Evolutionary conservation across 2,329 filamentous ascomycete genomes (phyloP).

Genomic region (Dactylellina sp.): DNA sequence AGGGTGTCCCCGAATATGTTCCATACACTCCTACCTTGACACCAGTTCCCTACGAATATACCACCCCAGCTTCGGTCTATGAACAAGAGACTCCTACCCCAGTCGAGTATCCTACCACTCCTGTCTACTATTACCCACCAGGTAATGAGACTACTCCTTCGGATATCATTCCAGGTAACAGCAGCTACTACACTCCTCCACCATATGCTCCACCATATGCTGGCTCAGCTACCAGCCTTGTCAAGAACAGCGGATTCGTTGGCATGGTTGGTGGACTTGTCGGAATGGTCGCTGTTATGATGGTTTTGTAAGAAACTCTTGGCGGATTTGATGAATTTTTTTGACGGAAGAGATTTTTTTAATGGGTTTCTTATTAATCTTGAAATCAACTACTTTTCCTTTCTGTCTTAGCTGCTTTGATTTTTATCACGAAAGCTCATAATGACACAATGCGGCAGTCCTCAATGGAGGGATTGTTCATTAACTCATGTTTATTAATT

Average conservation of each 20-base stretch:
- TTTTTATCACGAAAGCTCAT: constrained; percentile 26
- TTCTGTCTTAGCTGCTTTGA: no score
- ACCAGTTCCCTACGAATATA: constrained; percentile 41
- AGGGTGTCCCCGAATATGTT: constrained; percentile 27
- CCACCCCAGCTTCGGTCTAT: constrained; percentile 45
- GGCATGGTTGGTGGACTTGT: constrained; percentile 43
- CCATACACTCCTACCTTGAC: constrained; percentile 53
- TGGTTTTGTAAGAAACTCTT: constrained; percentile 33
- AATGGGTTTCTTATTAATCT: constrained; percentile 10
- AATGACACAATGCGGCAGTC: constrained; percentile 38
- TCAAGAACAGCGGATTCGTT: constrained; percentile 50
- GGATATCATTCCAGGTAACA: constrained; percentile 26
- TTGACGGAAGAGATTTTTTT: constrained; percentile 16
- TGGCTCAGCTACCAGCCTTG: constrained; percentile 42
- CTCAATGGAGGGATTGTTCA: constrained; percentile 54
- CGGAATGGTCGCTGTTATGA: constrained; percentile 46
- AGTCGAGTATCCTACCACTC: constrained; percentile 31
- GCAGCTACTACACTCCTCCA: constrained; percentile 34
- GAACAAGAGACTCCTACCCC: constrained; percentile 43
- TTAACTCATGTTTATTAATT: constrained; percentile 34
- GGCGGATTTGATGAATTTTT: constrained; percentile 18
- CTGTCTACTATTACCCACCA: constrained; percentile 43
- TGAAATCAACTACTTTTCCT: no score
- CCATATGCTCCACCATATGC: constrained; percentile 48
- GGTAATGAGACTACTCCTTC: constrained; percentile 37